phyloP scores from a whole-genome alignment of 1,139 yeast genomes.

The Meyerozyma smithsonii region DNA sequence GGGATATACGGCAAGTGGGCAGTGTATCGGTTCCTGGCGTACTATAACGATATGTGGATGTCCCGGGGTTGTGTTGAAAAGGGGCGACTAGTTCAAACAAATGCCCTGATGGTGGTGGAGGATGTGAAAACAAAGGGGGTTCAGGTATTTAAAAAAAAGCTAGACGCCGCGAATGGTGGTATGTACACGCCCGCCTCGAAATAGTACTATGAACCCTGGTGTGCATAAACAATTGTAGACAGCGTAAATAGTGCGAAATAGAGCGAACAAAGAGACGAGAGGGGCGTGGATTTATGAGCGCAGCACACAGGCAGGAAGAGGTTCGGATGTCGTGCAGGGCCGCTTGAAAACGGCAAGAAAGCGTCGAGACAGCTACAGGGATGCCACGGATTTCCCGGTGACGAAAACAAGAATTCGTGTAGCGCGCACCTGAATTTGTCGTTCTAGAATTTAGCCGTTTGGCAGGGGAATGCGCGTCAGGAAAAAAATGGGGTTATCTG shows the following conservation, averaged over 20 bases:
- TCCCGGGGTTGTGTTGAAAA: background rate
- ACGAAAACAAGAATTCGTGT: background rate
- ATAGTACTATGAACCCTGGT: background rate
- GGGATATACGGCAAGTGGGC: background rate
- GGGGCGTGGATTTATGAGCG: no score
- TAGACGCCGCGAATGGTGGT: constrained; percentile 1
- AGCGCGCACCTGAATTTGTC: background rate
- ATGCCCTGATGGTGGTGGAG: background rate
- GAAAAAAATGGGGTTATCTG: background rate
- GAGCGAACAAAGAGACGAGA: background rate
- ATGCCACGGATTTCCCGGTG: no score
- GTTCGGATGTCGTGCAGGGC: no score
- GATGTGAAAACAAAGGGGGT: constrained; percentile 2
- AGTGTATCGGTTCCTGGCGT: background rate
- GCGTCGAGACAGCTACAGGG: no score
- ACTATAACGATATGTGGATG: background rate
- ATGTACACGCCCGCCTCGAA: constrained; percentile 1
- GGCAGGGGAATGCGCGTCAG: constrained; percentile 1
- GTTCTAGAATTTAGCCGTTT: constrained; percentile 2
- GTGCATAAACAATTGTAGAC: constrained; percentile 3
- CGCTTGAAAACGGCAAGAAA: no score
- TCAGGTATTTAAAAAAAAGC: background rate
- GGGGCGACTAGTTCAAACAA: background rate
- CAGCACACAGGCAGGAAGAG: no score
- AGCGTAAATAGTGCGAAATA: background rate